Base-by-base conservation (phyloP, 2,329 filamentous ascomycete genomes). In the Fusarium sp. region DNA sequence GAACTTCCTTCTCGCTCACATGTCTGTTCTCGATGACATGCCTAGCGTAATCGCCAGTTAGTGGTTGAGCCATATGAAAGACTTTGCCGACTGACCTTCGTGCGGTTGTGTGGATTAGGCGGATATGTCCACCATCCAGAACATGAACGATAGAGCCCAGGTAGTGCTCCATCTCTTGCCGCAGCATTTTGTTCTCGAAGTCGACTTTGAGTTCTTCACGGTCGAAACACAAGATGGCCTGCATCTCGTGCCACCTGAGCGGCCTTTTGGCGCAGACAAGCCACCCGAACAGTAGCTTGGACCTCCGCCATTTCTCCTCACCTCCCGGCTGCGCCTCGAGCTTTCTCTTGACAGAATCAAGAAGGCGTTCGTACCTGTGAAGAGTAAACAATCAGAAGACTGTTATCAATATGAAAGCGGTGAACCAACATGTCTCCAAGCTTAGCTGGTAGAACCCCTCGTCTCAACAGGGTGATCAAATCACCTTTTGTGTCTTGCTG, bases 61-160 rank as follows among this genome's bases (percentile, higher is more conserved):
- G 9, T 15, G 8, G 14, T 1, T 0, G 2, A 6, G 0, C 2
- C 0, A 0, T 9, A 1, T 0, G 11, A 1, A 1, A 7, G n/a
- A 5, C 7, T 38, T 14, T 7, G 0, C 6, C 3, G 0, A n/a
- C 57, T 13, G 0, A 24, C 60, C 34, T 45, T 36, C 42, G 2
- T 1, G 60, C 60, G 2, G 36, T 63, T 4, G 60, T 56, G 10
- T 63, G 60, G 1, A 63, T 43, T 0, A 63, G 38, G 14, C 58
- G 15, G 1, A 63, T 63, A 2, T 63, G 22, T 0, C 52, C 60
- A 0, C 58, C 60, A 6, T 49, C 24, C 1, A 63, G 17, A 0
- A 63, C 43, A 28, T 63, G 60, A 0, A 63, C 24, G 1, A 63
- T 63, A 3, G 58, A 63, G 2, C 60, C 60, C 1, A 63, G 40